Conservation (phyloP, 2,329 filamentous ascomycete genomes). For the Apiospora sp. region DNA sequence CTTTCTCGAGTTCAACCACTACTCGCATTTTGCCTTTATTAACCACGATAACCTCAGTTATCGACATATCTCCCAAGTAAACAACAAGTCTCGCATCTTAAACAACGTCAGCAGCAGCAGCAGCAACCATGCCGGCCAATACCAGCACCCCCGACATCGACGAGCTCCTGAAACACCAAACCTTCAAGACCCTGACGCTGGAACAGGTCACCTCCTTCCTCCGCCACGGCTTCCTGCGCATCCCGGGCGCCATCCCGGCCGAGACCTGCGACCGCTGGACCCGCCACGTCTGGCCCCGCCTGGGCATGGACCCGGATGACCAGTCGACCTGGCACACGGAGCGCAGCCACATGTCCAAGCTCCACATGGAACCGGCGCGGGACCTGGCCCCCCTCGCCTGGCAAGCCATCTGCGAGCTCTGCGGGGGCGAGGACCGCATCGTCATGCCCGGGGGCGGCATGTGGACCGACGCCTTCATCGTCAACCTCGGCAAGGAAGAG, state of each 20-base stretch:
- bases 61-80: neutral
- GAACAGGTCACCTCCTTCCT: neutral
- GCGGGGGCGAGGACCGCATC: constrained; percentile 56
- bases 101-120: neutral
- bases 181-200: neutral
- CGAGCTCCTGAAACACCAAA: neutral
- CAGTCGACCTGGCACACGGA: constrained; percentile 61
- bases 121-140: neutral
- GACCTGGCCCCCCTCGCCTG: constrained; percentile 61
- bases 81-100: too few species aligned
- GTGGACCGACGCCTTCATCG: constrained; percentile 63
- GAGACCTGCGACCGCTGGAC: neutral
- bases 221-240: neutral
- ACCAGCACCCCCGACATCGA: neutral
- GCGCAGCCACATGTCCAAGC: constrained; percentile 60
- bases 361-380: constrained; percentile 49
- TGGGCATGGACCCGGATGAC: constrained; percentile 60
- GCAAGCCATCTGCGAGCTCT: constrained; percentile 59
- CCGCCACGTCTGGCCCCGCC: neutral
- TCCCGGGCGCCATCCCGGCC: neutral
- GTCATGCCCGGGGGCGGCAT: constrained; percentile 43
- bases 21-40: neutral
- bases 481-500: constrained; percentile 64
- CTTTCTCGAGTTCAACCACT: too few species aligned
- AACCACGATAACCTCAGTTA: neutral